A percentile compares a stretch with the other conserved stretches of the same genome.
Conservation (phyloP, 1,284 basidiomycete genomes). For the Cutaneotrichosporon daszewskae region DNA sequence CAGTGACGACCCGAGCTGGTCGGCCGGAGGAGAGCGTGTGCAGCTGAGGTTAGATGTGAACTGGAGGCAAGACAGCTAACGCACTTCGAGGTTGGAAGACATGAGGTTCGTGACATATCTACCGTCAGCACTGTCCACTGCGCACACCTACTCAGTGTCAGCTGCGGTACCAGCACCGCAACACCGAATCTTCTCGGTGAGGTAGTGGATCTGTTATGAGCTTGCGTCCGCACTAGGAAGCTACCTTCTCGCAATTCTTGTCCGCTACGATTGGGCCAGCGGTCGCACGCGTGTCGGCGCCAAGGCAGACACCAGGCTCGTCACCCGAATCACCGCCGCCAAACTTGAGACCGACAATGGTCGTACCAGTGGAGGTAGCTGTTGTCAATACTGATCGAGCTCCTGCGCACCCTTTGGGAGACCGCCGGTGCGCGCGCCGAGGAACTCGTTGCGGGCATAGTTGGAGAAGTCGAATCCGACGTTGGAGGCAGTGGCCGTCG, state of each 20-base stretch:
- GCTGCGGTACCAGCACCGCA: conserved; percentile 98
- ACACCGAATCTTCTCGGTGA: conserved; percentile 89
- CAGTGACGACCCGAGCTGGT: conserved; percentile 85
- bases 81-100: conserved; percentile 77
- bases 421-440: conserved; percentile 49
- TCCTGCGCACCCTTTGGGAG: conserved; percentile 48
- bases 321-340: conserved; percentile 50
- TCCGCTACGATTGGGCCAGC: conserved; percentile 94
- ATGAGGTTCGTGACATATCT: conserved; percentile 84
- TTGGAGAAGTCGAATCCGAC: conserved; percentile 69
- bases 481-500: conserved; percentile 22
- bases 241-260: conserved; percentile 99
- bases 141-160: conserved; percentile 65
- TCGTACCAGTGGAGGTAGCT: conserved; percentile 93
- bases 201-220: conserved; percentile 80
- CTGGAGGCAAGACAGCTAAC: conserved; percentile 6
- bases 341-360: conserved; percentile 89
- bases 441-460: conserved; percentile 68
- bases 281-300: conserved; percentile 94
- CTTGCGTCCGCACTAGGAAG: background rate
- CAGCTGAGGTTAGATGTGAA: conserved; percentile 48
- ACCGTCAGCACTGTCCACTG: conserved; percentile 3
- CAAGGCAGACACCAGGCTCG: conserved; percentile 86
- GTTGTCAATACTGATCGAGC: conserved; percentile 41
- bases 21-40: conserved; percentile 78